phyloP scores from a whole-genome alignment of 176 grass and related monocot species.

The Phoenix dactylifera region DNA sequence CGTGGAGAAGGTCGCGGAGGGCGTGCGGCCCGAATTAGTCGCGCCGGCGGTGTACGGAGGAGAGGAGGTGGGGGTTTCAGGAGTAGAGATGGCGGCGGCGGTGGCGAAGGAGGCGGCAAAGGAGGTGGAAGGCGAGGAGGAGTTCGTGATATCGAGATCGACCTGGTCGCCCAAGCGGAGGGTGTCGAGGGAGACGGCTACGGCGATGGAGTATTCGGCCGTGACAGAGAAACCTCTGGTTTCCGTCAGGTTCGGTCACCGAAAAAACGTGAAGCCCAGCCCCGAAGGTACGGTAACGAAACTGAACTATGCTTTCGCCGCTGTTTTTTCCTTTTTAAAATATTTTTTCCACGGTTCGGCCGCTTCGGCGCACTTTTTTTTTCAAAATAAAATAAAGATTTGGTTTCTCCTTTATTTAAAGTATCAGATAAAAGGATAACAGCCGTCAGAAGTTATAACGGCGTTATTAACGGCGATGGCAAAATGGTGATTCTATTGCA shows the following conservation, averaged over 20 bases:
- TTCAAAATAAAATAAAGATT: no score
- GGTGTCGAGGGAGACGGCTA: constrained; percentile 3
- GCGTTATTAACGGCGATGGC: no score
- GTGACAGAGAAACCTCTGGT: constrained; percentile 50
- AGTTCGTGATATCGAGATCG: constrained; percentile 46
- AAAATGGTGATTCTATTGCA: neutral
- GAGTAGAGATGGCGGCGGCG: neutral
- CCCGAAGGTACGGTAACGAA: constrained; percentile 52
- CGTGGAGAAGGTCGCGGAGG: neutral
- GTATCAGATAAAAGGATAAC: no score
- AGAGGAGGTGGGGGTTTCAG: neutral
- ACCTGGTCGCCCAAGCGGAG: constrained; percentile 37
- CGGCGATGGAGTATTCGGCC: neutral
- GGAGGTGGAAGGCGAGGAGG: constrained; percentile 19
- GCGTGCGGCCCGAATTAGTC: neutral
- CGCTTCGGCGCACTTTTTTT: no score
- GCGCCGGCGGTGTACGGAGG: no score
- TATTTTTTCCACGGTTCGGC: no score
- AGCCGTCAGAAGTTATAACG: no score
- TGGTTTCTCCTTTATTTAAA: no score
- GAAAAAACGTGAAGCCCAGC: constrained; percentile 51
- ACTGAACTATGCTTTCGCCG: neutral
- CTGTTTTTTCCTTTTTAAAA: no score
- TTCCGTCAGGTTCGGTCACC: constrained; percentile 39
- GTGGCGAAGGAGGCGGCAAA: neutral